Conservation (phyloP, 2,329 filamentous ascomycete genomes). For the Dactylonectria macrodidyma region DNA sequence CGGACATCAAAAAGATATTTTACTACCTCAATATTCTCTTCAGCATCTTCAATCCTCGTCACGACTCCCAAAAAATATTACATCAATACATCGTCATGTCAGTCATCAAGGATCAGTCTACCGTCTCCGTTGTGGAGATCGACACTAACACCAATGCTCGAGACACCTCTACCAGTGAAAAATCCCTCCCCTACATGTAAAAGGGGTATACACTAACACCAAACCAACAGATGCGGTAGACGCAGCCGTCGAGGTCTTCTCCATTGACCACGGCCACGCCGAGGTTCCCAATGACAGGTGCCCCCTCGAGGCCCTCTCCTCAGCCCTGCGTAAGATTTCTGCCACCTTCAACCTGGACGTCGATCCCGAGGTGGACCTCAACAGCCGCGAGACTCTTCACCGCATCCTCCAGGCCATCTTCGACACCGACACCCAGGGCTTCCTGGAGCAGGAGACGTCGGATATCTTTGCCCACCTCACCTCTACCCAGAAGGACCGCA, state of each 20-base stretch:
- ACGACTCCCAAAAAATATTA: constrained; percentile 23
- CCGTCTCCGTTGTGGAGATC: constrained; percentile 38
- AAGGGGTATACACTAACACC: constrained; percentile 31
- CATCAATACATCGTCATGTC: constrained; percentile 35
- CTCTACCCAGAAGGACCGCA: constrained; percentile 43
- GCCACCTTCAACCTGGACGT: constrained; percentile 43
- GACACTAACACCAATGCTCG: constrained; percentile 28
- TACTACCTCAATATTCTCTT: constrained; percentile 10
- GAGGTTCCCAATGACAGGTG: constrained; percentile 42
- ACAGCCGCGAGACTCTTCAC: constrained; percentile 44
- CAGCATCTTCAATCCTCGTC: constrained; percentile 8
- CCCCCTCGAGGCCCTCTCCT: constrained; percentile 44
- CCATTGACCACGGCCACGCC: constrained; percentile 43
- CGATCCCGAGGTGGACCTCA: constrained; percentile 42
- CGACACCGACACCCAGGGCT: constrained; percentile 45
- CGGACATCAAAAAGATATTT: constrained; percentile 13
- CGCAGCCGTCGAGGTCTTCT: constrained; percentile 42
- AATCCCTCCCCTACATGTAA: neutral
- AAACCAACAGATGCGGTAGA: constrained; percentile 38
- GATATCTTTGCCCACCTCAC: constrained; percentile 45
- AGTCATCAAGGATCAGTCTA: constrained; percentile 41
- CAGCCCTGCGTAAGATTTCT: constrained; percentile 41
- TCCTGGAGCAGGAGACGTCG: constrained; percentile 46
- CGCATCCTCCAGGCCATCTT: constrained; percentile 48
- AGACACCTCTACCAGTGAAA: constrained; percentile 37